Evolutionary conservation across 2,329 filamentous ascomycete species (phyloP).

Genomic region (Colletotrichum tropicicola): DNA sequence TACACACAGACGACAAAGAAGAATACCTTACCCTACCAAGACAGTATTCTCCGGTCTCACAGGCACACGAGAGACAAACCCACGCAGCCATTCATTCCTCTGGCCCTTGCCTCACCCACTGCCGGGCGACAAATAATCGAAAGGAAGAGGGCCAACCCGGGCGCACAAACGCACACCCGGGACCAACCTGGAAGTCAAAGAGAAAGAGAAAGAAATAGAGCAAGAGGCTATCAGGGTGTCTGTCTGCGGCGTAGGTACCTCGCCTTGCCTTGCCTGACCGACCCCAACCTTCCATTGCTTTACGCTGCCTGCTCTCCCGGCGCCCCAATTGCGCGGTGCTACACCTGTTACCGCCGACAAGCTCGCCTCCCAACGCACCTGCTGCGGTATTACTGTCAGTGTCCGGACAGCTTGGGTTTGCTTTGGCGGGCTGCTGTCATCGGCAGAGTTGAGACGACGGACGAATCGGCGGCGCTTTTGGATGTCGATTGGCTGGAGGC

Average conservation of each 20-base stretch:
- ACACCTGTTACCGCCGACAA: not conserved
- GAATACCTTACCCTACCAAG: not conserved
- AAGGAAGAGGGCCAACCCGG: no score
- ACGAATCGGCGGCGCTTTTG: constrained; percentile 23
- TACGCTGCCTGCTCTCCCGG: not conserved
- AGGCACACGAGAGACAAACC: not conserved
- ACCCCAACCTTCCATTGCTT: not conserved
- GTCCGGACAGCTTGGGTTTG: not conserved
- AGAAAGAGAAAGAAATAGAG: not conserved
- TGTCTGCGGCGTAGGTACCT: not conserved
- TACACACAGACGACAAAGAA: constrained; percentile 10
- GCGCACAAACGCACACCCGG: no score
- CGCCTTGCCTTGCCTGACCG: not conserved
- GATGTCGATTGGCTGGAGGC: constrained; percentile 15
- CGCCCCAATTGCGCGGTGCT: not conserved
- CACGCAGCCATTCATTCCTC: not conserved
- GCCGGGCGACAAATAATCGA: no score
- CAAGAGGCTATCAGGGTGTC: not conserved
- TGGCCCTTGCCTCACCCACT: constrained; percentile 1
- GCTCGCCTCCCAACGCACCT: no score
- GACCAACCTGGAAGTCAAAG: no score
- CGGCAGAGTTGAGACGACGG: constrained; percentile 29
- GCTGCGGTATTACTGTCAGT: not conserved
- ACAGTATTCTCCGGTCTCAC: constrained; percentile 19
- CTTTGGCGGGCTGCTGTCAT: constrained; percentile 20